A percentile compares a stretch with the other conserved stretches of the same genome.
Conservation (phyloP, 2,329 filamentous ascomycete species). For the Beauveria bassiana region DNA sequence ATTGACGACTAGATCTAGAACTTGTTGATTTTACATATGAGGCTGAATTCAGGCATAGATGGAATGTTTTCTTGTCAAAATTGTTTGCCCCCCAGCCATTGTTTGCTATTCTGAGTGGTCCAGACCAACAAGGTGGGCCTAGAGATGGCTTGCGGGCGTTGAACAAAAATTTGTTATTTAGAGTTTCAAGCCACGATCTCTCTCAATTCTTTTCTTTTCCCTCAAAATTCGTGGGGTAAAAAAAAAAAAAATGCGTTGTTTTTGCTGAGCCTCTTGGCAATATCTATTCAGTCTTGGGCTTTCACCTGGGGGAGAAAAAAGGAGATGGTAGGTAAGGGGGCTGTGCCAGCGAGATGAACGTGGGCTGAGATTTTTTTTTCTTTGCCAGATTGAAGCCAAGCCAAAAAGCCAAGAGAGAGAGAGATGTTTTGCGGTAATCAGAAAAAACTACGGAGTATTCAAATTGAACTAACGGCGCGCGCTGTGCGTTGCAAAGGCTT, state of each 20-base stretch:
- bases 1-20: conserved; percentile 31
- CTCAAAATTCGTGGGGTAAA: no score
- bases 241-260: background rate
- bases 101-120: background rate
- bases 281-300: conserved; percentile 1
- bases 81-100: background rate
- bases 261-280: conserved; percentile 6
- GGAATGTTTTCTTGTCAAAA: background rate
- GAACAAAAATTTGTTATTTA: background rate
- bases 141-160: no score
- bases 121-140: no score
- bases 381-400: background rate
- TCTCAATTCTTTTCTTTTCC: background rate
- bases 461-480: no score
- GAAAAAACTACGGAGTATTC: background rate
- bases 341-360: no score
- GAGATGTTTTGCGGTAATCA: background rate
- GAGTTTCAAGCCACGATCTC: background rate
- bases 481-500: no score
- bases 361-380: no score
- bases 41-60: no score
- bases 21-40: background rate
- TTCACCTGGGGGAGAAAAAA: background rate
- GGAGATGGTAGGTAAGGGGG: no score
- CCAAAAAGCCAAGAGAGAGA: background rate